phyloP scores from a whole-genome alignment of 2,329 filamentous ascomycete species.

The Neofusicoccum cordaticola region DNA sequence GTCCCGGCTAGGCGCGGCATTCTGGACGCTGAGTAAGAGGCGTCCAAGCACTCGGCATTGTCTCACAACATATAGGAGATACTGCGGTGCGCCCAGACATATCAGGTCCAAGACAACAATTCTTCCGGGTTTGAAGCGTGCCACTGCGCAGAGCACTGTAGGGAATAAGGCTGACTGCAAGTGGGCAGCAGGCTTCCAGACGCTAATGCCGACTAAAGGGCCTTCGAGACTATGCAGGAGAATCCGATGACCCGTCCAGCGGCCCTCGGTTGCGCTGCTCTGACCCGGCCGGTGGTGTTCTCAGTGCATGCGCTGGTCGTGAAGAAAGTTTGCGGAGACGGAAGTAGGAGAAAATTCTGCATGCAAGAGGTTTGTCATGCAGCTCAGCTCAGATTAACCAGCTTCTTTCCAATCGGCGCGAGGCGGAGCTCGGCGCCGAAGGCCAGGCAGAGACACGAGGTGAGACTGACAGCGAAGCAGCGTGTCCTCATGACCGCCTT shows the following conservation, averaged over 20 bases:
- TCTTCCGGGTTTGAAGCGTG: not conserved
- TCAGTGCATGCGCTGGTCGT: not conserved
- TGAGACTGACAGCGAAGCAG: constrained; percentile 4
- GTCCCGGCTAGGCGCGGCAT: not conserved
- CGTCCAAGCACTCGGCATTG: not conserved
- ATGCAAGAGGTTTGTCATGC: not conserved
- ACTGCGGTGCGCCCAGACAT: not conserved
- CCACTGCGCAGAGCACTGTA: not conserved
- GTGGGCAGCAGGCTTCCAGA: not conserved
- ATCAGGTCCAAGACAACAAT: not conserved
- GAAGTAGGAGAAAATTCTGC: not conserved
- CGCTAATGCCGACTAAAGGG: constrained; percentile 1
- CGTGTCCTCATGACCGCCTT: constrained; percentile 1
- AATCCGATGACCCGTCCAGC: not conserved
- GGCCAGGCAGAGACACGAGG: not conserved
- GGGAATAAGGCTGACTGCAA: not conserved
- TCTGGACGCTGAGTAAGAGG: not conserved
- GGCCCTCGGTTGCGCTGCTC: not conserved
- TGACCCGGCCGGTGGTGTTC: not conserved
- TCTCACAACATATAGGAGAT: not conserved
- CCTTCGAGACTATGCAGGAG: not conserved
- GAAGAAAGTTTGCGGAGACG: not conserved
- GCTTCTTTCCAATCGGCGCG: not conserved
- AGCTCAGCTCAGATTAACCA: not conserved
- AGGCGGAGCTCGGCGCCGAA: constrained; percentile 1